Base-by-base conservation (phyloP, 2,329 filamentous ascomycete species). In the Diaporthe citrichinensis region DNA sequence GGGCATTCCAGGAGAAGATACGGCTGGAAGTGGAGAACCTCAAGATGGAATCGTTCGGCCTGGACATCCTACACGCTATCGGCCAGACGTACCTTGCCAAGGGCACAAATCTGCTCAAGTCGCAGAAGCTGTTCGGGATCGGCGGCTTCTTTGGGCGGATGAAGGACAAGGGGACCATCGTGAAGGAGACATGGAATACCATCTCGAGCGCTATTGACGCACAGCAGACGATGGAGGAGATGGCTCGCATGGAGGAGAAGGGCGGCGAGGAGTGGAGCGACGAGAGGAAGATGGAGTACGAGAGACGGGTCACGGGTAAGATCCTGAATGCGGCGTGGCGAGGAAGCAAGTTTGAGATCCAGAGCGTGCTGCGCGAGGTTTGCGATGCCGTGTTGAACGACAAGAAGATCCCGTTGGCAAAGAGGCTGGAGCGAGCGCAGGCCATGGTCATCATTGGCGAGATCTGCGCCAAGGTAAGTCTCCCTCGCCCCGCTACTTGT, bases 231-330 rank as follows among this genome's bases (percentile, higher is more conserved):
- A 98, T 99, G 92, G 96, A 99, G 87, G 96, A 98, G 85, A 98
- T 99, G 97, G 96, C 95, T 73, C 95, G 96, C 84, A 89, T 96
- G 85, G 97, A 99, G 87, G 94, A 98, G 87, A 93, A 93, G 81
- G 97, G 96, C 72, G 97, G 97, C 68, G 97, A 98, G 74, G 95
- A 98, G 77, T 99, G 97, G 97, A 98, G 97, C 0, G 97, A 99
- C 78, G 97, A 98, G 91, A 96, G 94, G 88, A 95, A 96, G 86
- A 93, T 93, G 57, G 97, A 99, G 86, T 98, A 98, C 81, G 97
- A 98, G 88, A 93, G 96, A 82, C 92, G 94, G 80, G 96, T 98
- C 34, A 99, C 97, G 14, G 97, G 97, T 81, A 99, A 99, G 90
- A 98, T 99, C 79, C 90, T 99, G 53, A 98, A 95, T 6, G 97